Evolutionary conservation across 306 rosid genomes (phyloP).

Genomic region (Corylus americana): DNA sequence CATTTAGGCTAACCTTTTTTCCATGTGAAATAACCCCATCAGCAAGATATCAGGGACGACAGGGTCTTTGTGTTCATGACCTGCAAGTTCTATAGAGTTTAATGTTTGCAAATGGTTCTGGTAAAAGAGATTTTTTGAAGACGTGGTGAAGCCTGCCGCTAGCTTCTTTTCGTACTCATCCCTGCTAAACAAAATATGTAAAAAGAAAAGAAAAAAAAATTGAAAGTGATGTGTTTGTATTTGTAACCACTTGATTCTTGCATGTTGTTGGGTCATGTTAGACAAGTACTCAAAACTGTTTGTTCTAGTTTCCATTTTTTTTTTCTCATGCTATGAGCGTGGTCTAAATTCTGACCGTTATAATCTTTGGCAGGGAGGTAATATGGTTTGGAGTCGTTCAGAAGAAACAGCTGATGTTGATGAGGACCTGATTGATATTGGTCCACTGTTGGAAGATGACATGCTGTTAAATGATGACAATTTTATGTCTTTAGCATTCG

Average conservation of each 20-base stretch:
- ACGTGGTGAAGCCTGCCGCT: too few species aligned
- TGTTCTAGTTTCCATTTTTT: neutral
- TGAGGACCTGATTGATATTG: slow-evolving; percentile 73
- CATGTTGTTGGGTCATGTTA: neutral
- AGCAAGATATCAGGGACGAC: too few species aligned
- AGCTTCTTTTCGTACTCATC: too few species aligned
- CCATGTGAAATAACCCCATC: too few species aligned
- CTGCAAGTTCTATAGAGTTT: neutral
- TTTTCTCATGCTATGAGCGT: neutral
- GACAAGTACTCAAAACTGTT: neutral
- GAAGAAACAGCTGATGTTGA: slow-evolving; percentile 60
- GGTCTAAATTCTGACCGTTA: neutral
- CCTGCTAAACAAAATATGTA: too few species aligned
- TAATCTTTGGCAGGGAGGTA: slow-evolving; percentile 39
- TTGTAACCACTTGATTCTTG: neutral
- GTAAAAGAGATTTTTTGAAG: too few species aligned
- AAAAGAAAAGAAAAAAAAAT: too few species aligned
- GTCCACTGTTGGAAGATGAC: slow-evolving; percentile 74
- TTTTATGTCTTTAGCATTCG: slow-evolving; percentile 71
- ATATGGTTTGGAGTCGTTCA: slow-evolving; percentile 40
- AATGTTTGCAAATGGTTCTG: too few species aligned
- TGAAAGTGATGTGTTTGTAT: neutral
- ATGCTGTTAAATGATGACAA: slow-evolving; percentile 69
- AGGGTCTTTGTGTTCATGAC: too few species aligned
- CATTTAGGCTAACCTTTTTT: too few species aligned